Evolutionary conservation across 352 stramenopile genomes (phyloP), one percentile per base, ranked within the genome.

Genomic region (Plasmopara halstedii): DNA sequence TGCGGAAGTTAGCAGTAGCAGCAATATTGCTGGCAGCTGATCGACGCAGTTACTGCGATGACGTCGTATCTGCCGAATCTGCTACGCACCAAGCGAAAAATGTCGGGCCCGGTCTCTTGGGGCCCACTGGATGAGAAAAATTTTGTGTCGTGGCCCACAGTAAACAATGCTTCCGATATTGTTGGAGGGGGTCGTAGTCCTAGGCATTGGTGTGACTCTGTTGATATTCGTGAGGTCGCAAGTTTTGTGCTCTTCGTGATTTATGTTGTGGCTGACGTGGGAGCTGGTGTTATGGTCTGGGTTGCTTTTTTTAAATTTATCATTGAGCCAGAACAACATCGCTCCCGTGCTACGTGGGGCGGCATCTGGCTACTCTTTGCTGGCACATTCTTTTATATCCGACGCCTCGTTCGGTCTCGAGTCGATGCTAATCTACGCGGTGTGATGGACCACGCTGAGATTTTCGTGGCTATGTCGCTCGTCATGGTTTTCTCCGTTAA

Each of bases 401-500:
- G 72, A 26, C 59, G 67, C 17, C 46, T 67, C 14, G 62, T 78
- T 37, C 72, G 68, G 39, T 61, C 58, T 14, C 56, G 56, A 2
- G 55, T 70, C 14, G 72, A 80, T 35, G 53, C 42, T 9, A 53
- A 71, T 29, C 49, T 84, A 42, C 58, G 58, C 5, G 49, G 54
- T 15, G 56, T 81, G 26, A 66, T 68, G 36, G 64, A 82, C 36
- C 73, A 85, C 48, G 68, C 66, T 11, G 73, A 85, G 62, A 76
- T 85, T 50, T 85, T 83, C 40, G 62, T 79, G n/a, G 63, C 59
- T 44, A 70, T 75, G 53, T 83, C 64, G 31, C 62, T 83, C 40
- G 65, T 64, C 23, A 88, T 83, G 67, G 57, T 85, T 31, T 77
- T 85, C 40, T 68, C 67, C 2, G 71, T 80, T 35, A 89, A 89